phyloP scores from a whole-genome alignment of 1,284 basidiomycete species.

The Neonothopanus nambi region DNA sequence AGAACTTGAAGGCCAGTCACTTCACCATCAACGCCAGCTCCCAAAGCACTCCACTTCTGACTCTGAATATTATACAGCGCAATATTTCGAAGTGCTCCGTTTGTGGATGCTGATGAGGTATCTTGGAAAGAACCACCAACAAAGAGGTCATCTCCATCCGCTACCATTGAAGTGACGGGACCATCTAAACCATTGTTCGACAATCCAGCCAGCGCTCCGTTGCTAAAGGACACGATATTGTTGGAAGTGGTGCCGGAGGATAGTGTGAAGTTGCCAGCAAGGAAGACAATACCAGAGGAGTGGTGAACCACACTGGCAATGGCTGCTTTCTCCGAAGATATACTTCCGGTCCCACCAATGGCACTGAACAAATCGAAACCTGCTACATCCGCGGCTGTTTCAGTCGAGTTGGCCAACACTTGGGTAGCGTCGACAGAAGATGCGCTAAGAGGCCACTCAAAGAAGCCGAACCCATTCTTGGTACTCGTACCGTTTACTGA shows the following conservation, averaged over 20 bases:
- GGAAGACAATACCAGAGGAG: conserved; percentile 63
- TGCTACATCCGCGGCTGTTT: conserved; percentile 68
- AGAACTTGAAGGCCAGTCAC: conserved; percentile 64
- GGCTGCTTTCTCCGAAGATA: conserved; percentile 34
- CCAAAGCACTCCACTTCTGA: conserved; percentile 72
- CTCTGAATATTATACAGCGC: conserved; percentile 75
- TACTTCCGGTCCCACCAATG: conserved; percentile 45
- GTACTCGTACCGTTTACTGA: conserved; percentile 28
- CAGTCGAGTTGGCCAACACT: conserved; percentile 66
- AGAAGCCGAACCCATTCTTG: conserved; percentile 67
- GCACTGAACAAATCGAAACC: conserved; percentile 60
- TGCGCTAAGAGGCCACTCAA: conserved; percentile 70
- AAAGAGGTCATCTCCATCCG: conserved; percentile 67
- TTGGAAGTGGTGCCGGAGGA: conserved; percentile 56
- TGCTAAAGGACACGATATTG: conserved; percentile 77
- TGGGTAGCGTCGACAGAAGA: conserved; percentile 55
- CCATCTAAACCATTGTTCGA: conserved; percentile 73
- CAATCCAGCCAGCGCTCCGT: conserved; percentile 56
- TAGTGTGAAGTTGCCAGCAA: conserved; percentile 79
- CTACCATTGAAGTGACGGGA: conserved; percentile 64
- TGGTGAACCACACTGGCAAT: conserved; percentile 65
- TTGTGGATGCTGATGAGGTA: conserved; percentile 55
- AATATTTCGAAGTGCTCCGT: conserved; percentile 60
- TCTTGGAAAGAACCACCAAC: conserved; percentile 86
- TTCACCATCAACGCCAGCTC: conserved; percentile 75